Evolutionary conservation across 2,329 filamentous ascomycete genomes (phyloP).

Genomic region (Hymenoscyphus repandus): DNA sequence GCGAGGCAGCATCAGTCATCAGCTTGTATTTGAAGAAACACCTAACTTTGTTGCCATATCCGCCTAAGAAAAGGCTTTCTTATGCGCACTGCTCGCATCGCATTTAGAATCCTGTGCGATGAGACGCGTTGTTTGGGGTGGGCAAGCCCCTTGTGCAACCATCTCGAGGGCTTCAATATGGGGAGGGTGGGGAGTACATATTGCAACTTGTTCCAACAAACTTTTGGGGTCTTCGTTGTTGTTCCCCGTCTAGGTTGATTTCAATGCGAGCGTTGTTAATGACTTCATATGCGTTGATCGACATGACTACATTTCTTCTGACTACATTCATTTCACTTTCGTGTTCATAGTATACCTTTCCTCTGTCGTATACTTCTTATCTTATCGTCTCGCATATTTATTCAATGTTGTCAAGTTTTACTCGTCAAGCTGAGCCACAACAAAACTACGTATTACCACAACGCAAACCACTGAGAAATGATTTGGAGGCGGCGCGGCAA

Average conservation of each 20-base stretch:
- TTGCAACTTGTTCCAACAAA: too few relatives aligned
- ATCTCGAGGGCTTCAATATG: too few relatives aligned
- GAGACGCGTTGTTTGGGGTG: neutral
- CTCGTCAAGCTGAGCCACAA: constrained; percentile 3
- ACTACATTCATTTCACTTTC: neutral
- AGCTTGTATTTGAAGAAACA: neutral
- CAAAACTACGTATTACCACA: constrained; percentile 1
- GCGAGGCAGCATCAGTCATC: neutral
- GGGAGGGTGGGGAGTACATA: too few relatives aligned
- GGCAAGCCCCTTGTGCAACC: neutral
- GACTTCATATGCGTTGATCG: neutral
- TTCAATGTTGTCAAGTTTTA: constrained; percentile 9
- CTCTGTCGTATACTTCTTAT: too few relatives aligned
- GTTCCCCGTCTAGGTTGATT: neutral
- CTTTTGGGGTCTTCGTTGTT: too few relatives aligned
- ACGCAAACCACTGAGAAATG: constrained; percentile 3
- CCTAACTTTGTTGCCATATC: neutral
- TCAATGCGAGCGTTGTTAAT: neutral
- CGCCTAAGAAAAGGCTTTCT: neutral
- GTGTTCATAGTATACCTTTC: neutral
- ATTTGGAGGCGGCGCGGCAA: constrained; percentile 6
- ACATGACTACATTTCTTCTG: neutral
- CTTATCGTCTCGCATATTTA: neutral
- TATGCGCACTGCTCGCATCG: neutral
- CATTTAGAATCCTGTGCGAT: constrained; percentile 1